Evolutionary conservation across 352 stramenopile species (phyloP), one percentile per base, ranked within the genome.

Genomic region (Globisporangium orthogonon): DNA sequence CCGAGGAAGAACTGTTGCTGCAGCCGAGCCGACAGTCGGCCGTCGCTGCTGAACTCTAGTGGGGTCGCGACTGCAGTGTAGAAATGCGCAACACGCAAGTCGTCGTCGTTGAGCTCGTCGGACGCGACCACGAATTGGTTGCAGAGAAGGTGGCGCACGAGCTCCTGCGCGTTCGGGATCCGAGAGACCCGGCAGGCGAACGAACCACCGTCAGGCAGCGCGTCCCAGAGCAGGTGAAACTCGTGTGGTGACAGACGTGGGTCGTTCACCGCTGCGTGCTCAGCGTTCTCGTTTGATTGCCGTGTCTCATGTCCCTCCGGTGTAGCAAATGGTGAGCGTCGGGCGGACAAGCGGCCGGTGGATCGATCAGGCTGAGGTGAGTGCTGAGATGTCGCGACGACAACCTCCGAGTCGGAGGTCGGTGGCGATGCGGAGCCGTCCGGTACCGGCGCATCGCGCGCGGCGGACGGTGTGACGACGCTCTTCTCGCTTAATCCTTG

Each of bases 151-250:
- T 93, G 83, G 5, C 61, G 56, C 0, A 61, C 57, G 11, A 93
- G 66, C 13, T 78, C 61, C 1, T 61, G 57, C 0, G 60, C 15
- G 1, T 58, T 63, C 30, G 83, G 83, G 11, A 89, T 78, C 35
- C 64, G 69, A 0, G 75, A 79, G 3, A 91, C 71, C 5, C 76
- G 74, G 31, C 83, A 91, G 11, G 66, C 73, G 55, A 93, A 93
- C 11, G 69, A 73, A 1, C 83, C 83, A 6, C 71, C 69, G 54
- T 91, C 76, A 0, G 58, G 61, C 0, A 89, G 61, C 6, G 68
- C 56, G 33, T 72, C 65, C 83, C 83, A 91, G 33, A 78, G 56
- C 10, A 74, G 54, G 35, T 72, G 56, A 47, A 90, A 90, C 47
- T 72, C 59, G 39, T 73, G 54, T 9, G 63, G 28, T 3, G 54